phyloP scores from a whole-genome alignment of 495 filamentous ascomycete genomes.

The Penicillium samsonianum region DNA sequence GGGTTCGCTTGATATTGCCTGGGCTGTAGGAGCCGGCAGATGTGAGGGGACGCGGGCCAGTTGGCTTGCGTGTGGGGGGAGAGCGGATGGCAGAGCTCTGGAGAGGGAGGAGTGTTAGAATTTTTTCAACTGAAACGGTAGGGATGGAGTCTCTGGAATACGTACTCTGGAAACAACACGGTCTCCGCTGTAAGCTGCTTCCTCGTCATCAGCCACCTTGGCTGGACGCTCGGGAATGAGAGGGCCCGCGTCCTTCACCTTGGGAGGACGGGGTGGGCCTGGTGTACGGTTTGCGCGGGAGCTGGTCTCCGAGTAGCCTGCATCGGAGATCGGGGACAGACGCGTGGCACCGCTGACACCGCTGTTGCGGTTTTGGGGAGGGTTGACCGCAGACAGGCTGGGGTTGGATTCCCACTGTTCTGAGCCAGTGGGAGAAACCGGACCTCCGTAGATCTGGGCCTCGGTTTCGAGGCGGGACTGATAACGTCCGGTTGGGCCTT shows the following conservation, averaged over 20 bases:
- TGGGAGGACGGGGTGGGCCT: conserved; percentile 54
- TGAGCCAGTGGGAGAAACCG: conserved; percentile 63
- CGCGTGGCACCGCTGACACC: conserved; percentile 36
- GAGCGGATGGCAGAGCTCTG: conserved; percentile 47
- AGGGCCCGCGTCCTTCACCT: conserved; percentile 55
- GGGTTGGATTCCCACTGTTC: conserved; percentile 72
- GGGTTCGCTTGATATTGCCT: conserved; percentile 45
- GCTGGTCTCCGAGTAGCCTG: conserved; percentile 50
- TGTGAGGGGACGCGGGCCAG: conserved; percentile 54
- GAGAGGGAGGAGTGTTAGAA: neutral
- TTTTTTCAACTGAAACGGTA: neutral
- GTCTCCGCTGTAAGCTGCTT: conserved; percentile 40
- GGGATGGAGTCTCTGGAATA: neutral
- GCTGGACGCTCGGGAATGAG: conserved; percentile 50
- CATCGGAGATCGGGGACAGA: conserved; percentile 55
- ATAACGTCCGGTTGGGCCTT: conserved; percentile 78
- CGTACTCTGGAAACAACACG: conserved; percentile 47
- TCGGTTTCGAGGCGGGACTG: conserved; percentile 78
- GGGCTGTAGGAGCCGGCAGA: conserved; percentile 50
- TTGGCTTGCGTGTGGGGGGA: conserved; percentile 55
- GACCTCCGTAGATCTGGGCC: conserved; percentile 67
- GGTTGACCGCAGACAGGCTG: conserved; percentile 44
- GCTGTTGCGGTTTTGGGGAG: conserved; percentile 46
- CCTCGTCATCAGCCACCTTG: conserved; percentile 43
- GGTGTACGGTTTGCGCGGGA: conserved; percentile 24